Evolutionary conservation across 2,329 filamentous ascomycete genomes (phyloP).

Genomic region (Exophiala spinifera): DNA sequence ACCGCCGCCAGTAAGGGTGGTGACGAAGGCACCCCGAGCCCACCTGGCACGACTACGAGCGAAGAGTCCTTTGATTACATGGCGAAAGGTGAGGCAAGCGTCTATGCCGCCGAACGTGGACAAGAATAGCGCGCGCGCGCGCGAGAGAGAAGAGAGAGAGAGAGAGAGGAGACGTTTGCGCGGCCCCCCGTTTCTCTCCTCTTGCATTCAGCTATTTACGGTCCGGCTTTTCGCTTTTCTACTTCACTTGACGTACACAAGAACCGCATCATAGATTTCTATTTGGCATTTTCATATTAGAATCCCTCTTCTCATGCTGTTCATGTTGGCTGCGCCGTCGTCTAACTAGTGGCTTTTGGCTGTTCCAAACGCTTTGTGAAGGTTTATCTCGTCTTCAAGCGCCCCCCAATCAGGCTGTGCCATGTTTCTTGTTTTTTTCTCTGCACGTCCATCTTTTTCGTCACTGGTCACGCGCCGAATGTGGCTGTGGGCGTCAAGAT

Average conservation of each 20-base stretch:
- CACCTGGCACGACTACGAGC: conserved; percentile 40
- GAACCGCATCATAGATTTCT: background rate
- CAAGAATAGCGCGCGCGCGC: no score
- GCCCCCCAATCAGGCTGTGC: background rate
- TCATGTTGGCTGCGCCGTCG: no score
- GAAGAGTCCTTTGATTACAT: conserved; percentile 49
- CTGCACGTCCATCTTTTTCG: background rate
- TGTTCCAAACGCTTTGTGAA: no score
- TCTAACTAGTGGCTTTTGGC: no score
- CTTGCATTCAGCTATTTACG: background rate
- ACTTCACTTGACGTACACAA: background rate
- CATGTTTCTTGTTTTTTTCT: background rate
- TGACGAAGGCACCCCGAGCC: conserved; percentile 33
- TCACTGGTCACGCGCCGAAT: background rate
- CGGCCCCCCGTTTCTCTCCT: background rate
- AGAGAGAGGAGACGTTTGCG: background rate
- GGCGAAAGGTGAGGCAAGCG: conserved; percentile 43
- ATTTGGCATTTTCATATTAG: background rate
- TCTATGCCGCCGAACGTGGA: conserved; percentile 25
- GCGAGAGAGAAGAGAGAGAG: no score
- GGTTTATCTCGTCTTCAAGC: no score
- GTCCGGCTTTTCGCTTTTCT: background rate
- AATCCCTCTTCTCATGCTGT: background rate
- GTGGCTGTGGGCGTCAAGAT: background rate
- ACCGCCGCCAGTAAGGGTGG: background rate